Base-by-base conservation (phyloP, 78 protist species). In the Dictyostelium firmibasis region DNA sequence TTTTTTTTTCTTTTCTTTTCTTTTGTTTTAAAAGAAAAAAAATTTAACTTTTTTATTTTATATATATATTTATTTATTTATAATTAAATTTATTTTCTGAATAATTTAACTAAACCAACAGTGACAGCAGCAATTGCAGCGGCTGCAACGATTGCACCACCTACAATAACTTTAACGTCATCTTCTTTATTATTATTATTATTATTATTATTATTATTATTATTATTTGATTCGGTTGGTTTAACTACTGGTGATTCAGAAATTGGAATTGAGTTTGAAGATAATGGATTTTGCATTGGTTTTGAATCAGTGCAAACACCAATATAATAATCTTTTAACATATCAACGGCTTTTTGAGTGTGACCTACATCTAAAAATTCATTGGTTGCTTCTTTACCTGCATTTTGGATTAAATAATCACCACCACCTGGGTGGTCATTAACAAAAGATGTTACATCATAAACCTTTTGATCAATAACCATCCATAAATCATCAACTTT, bases 351-450 rank as follows among this genome's bases (percentile, higher is more conserved):
- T 20, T 81, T 31, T 53, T 78, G 70, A 64, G 86, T 25, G 50
- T 89, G 94, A 81, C 94, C 94, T 2, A 47, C 72, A 69, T 89
- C 94, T 11, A 89, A 20, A 25, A 89, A 89, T 27, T 78, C 88
- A 2, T 75, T 43, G 1, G 94, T 89, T 13, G 94, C 94, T 44
- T 89, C 94, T 16, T 18, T 53, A 47, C 94, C 94, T 18, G 94
- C 94, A 43, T 69, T 43, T 25, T 81, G 81, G 38, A 81, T 8
- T 25, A 89, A 31, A 47, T 62, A 50, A 7, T 89, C 87, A 5
- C 70, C 77, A 11, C 99, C 99, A 53, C 98, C 99, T 41, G 99
- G 99, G 93, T 98, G 99, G 3, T 94, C 93, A 20, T 97, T 92
- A 7, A 79, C 77, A 91, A 93, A 98, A 1, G 72, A 43, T 53